These are phyloP conservation scores for Cicer cuneatum DNA, from an alignment of 306 rosid genomes.

Conservation along the genomic window DNA sequence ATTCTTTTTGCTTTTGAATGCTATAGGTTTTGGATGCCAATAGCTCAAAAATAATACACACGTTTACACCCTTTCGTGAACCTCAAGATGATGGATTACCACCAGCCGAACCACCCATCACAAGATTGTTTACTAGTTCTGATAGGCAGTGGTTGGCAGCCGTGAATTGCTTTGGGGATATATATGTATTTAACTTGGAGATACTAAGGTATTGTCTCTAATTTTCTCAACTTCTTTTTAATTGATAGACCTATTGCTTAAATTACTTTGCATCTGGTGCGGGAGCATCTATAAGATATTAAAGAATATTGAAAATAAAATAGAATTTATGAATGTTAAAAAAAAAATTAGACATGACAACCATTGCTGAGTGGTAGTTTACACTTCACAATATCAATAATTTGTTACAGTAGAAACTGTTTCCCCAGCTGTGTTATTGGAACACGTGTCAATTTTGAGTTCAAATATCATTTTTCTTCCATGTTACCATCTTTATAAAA, in stretches of 20 bases:
- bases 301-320: slow-evolving; percentile 3
- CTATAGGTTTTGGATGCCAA: slow-evolving; percentile 73
- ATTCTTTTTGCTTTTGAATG: slow-evolving; percentile 38
- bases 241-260: background rate
- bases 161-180: slow-evolving; percentile 95
- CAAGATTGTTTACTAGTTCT: slow-evolving; percentile 84
- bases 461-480: too few relatives aligned
- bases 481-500: background rate
- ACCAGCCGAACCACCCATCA: slow-evolving; percentile 89
- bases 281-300: background rate
- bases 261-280: slow-evolving; percentile 11
- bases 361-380: background rate
- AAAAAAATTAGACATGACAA: background rate
- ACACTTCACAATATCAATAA: background rate
- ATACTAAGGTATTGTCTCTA: slow-evolving; percentile 60
- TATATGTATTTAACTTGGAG: slow-evolving; percentile 87
- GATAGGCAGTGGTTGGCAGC: slow-evolving; percentile 99
- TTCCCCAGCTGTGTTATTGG: too few relatives aligned
- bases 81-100: slow-evolving; percentile 62
- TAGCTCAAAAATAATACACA: slow-evolving; percentile 61
- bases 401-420: slow-evolving; percentile 4
- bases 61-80: slow-evolving; percentile 72
- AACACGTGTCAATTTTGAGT: too few relatives aligned
- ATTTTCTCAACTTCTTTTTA: background rate
- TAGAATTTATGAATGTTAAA: background rate